Base-by-base conservation (phyloP, 2,329 filamentous ascomycete species). In the Aspergillus costaricaensis region DNA sequence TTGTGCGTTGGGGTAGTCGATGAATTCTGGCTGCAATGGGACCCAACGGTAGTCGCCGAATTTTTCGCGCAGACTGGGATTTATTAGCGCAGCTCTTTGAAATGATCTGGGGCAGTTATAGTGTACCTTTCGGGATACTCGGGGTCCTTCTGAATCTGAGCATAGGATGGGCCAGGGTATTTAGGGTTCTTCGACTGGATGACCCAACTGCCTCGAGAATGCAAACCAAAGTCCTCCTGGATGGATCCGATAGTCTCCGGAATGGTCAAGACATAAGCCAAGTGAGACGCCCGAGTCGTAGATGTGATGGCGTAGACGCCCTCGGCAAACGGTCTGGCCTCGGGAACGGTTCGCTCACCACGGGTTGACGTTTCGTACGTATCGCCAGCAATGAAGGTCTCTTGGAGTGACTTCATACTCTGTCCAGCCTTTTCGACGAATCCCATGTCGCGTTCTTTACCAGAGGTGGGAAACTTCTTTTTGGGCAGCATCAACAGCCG, bases 301-400 rank as follows among this genome's bases (percentile, higher is more conserved):
- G 84, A 86, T 0, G 89, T 91, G 55, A 96, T 87, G 0, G 89
- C 89, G 68, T 96, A 96, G 0, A 96, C 86, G 0, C 92, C 93
- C 73, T 96, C 92, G 0, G 88, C 92, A n/a, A 92, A 82, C 0
- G 91, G 90, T 0, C 85, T 88, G 1, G 90, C 88, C 1, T 89
- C 86, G 0, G 91, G 88, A 0, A 81, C 83, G 54, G 89, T 86
- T 12, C 90, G 85, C 14, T 84, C 85, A 1, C 91, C 91, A 2
- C 78, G 80, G 0, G 91, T 94, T 78, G 92, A 88, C 7, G 92
- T 96, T 55, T 86, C 82, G 72, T 96, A 93, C 10, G 90, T 86
- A 1, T 79, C 81, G 0, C 85, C 84, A 1, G 82, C 74, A 64
- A 95, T 81, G 74, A 96, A 92, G 5, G 84, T 83, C 4, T 90